Evolutionary conservation across 768 basidiomycete species (phyloP), one percentile per base, ranked within the genome.

Genomic region (Exsudoporus frostii): DNA sequence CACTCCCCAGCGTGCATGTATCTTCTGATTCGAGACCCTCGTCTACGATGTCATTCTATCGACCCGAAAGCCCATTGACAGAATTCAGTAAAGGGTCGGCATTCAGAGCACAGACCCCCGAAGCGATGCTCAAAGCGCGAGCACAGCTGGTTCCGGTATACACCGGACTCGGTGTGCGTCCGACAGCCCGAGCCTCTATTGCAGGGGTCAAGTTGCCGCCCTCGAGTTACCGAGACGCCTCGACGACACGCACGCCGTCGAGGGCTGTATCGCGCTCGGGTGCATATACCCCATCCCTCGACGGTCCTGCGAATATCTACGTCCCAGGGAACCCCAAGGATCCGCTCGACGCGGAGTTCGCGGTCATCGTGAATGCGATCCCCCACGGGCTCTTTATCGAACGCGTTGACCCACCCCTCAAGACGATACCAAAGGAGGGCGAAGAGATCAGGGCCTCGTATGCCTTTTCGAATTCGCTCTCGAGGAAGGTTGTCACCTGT

Each of bases 361-460:
- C 88, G 6, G 68, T 72, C 37, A 68, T 93, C 30, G 87, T 84
- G 51, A 93, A 93, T 68, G 78, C 82, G 9, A 82, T 90, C 44
- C 74, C 85, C 11, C 92, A 95, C 60, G 86, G 88, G 13, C 74
- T 95, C 54, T 65, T 85, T 20, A 77, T 94, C 48, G 86, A 90
- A 63, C 84, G 93, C 4, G 75, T 93, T 17, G 93, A 96, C 64
- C 84, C 90, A 17, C 89, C 84, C 9, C 64, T 93, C 59, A 80
- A 76, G 60, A 76, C 71, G 50, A 65, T 80, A 11, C 88, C 87
- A 20, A 82, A 80, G 60, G 84, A 83, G 48, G 86, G 86, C 24
- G 85, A 90, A 67, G 91, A 93, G 70, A 75, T 91, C 60, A 82
- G 84, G 63, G 92, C 91, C 7, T 84, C 90, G 65, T 95, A 94